Conservation (phyloP, 1,139 yeast species). For the Suhomyces chickasaworum region DNA sequence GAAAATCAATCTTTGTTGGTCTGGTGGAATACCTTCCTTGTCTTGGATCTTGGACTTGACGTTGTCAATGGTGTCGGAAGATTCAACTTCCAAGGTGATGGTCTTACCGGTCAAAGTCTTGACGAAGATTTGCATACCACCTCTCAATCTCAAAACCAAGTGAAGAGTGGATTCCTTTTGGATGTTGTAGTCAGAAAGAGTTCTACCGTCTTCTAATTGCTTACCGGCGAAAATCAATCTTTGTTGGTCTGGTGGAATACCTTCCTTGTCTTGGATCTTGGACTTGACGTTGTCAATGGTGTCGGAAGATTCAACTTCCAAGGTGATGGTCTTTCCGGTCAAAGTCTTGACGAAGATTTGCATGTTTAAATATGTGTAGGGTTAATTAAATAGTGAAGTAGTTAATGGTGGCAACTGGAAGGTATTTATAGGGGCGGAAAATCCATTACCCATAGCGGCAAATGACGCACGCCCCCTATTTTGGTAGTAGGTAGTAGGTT, state of each 20-base stretch:
- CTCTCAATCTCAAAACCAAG: constrained; percentile 35
- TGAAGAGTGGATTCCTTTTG: constrained; percentile 61
- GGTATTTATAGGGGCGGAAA: constrained; percentile 16
- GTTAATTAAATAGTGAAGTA: constrained; percentile 1
- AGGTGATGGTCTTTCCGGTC: constrained; percentile 71
- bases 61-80: constrained; percentile 92
- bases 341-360: constrained; percentile 54
- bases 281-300: constrained; percentile 67
- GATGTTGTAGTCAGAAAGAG: constrained; percentile 63
- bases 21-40: constrained; percentile 95
- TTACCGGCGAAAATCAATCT: constrained; percentile 61
- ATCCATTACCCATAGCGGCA: constrained; percentile 11
- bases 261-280: constrained; percentile 57
- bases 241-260: constrained; percentile 56
- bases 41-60: constrained; percentile 93
- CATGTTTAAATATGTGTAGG: constrained; percentile 12
- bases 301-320: constrained; percentile 73
- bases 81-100: constrained; percentile 92
- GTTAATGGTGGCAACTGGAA: constrained; percentile 16
- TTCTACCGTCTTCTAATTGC: constrained; percentile 68
- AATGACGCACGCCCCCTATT: constrained; percentile 17
- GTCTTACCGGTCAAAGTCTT: constrained; percentile 88
- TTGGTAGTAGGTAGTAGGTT: constrained; percentile 13
- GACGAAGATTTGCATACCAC: constrained; percentile 52
- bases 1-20: constrained; percentile 89